Evolutionary conservation across 140 eudicot species (phyloP), one percentile per base, ranked within the genome.

Genomic region (Eryngium alpinum): DNA sequence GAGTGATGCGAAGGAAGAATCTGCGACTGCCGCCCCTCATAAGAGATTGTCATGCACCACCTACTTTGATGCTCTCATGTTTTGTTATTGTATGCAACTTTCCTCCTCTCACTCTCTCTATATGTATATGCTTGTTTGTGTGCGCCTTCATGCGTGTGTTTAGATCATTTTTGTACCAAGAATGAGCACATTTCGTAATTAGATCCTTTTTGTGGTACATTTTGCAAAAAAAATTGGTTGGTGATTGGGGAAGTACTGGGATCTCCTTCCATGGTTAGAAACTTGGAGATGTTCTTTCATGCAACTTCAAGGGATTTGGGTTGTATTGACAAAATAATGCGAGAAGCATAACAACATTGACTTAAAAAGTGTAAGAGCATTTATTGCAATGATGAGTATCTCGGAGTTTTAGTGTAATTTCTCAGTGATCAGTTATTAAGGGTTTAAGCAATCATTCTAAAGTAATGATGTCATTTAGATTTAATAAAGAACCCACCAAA

Each of bases 31-130:
- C 34, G 81, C 79, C 27, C 87, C 90, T 16, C 83, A 85, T 69
- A 85, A 87, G 81, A 82, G 85, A 79, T 70, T 95, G 22, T 87
- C 95, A 24, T 95, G 99, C 90, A 87, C 87, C 72, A 67, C 88
- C 56, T 81, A 77, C 80, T 92, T 95, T 76, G 97, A 92, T 83
- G 89, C 96, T 50, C 92, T 95, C 60, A 92, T 94, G 93, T 95
- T 95, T 82, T 95, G 99, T 82, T 95, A 95, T 80, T 95, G 99
- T 92, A 91, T 76, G 88, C 81, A 21, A 10, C 84, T 44, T 70
- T n/a, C n/a, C 77, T 71, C 31, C 1, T n/a, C 31, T 81, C 72
- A 46, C 79, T 65, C 43, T 60, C 4, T 67, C 31, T 28, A 5
- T 28, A 29, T 67, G 7, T 38, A 38, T 38, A 38, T 38, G 7